Conservation (phyloP, 2,329 filamentous ascomycete genomes). For the Didymella exigua region DNA sequence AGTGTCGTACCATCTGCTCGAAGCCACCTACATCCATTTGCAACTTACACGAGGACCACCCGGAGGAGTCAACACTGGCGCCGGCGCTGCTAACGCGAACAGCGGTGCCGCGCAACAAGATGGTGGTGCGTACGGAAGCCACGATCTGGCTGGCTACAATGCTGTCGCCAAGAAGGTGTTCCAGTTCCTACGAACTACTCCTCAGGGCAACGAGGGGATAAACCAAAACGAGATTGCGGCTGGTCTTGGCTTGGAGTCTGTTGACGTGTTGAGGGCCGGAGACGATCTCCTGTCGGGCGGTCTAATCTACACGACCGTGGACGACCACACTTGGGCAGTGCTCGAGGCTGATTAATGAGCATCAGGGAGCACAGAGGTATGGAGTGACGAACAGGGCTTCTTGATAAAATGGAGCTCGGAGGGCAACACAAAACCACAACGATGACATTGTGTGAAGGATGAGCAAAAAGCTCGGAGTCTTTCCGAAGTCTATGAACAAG, state of each 20-base stretch:
- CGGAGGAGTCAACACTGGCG: conserved; percentile 49
- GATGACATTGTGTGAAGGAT: neutral
- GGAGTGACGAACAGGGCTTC: neutral
- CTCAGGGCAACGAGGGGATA: conserved; percentile 80
- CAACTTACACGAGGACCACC: conserved; percentile 77
- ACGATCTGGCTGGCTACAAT: conserved; percentile 45
- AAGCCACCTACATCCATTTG: conserved; percentile 87
- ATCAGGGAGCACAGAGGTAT: neutral
- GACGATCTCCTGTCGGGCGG: conserved; percentile 79
- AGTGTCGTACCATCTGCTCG: conserved; percentile 88
- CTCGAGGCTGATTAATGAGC: conserved; percentile 62
- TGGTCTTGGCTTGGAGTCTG: conserved; percentile 66
- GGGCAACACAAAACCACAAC: neutral
- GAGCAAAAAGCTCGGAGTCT: conserved; percentile 1
- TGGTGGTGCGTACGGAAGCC: conserved; percentile 42
- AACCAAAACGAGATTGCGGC: conserved; percentile 78
- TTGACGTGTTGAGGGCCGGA: conserved; percentile 75
- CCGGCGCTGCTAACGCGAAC: conserved; percentile 45
- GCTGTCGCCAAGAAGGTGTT: conserved; percentile 73
- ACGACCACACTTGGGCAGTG: conserved; percentile 90
- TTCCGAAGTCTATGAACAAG: conserved; percentile 8
- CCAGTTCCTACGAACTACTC: conserved; percentile 67
- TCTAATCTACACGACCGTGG: conserved; percentile 86
- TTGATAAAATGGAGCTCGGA: neutral
- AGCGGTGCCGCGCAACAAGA: conserved; percentile 28